These are phyloP conservation scores for Tylopilus sp. DNA, from an alignment of 768 basidiomycete genomes.

Conservation along the genomic window DNA sequence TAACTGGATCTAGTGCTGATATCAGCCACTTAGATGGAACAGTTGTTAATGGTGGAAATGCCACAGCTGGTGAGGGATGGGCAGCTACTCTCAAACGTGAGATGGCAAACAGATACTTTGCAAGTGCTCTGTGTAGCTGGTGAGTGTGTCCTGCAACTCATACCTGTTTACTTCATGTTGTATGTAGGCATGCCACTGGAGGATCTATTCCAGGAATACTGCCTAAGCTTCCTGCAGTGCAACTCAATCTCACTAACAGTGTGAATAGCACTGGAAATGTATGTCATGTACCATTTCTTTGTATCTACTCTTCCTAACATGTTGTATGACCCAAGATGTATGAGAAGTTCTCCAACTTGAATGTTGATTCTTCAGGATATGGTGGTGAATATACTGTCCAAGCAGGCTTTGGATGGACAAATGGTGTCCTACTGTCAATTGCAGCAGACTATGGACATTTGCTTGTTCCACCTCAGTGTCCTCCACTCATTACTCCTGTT, in stretches of 20 bases:
- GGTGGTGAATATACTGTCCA: conserved; percentile 92
- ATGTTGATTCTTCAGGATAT: conserved; percentile 73
- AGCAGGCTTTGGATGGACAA: conserved; percentile 88
- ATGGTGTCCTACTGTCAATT: conserved; percentile 76
- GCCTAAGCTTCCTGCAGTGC: conserved; percentile 61
- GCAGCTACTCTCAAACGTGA: conserved; percentile 57
- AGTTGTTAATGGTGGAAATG: conserved; percentile 69
- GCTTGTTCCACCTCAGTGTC: conserved; percentile 64
- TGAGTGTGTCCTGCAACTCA: conserved; percentile 27
- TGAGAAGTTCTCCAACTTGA: conserved; percentile 79
- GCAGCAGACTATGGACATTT: conserved; percentile 61
- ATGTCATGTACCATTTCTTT: conserved; percentile 25
- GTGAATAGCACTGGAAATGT: conserved; percentile 71
- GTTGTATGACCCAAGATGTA: conserved; percentile 56
- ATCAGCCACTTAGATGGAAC: conserved; percentile 52
- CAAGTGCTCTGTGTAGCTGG: conserved; percentile 89
- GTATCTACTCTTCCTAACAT: background rate
- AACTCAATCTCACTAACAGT: conserved; percentile 68
- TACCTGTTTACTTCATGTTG: background rate
- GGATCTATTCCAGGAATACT: conserved; percentile 74
- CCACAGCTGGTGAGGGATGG: conserved; percentile 63
- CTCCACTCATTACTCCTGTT: conserved; percentile 33
- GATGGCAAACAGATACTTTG: conserved; percentile 81
- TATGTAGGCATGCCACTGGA: conserved; percentile 75
- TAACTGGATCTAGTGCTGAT: conserved; percentile 55